Conservation (phyloP, 1,139 yeast genomes). For the Candida mesenterica region DNA sequence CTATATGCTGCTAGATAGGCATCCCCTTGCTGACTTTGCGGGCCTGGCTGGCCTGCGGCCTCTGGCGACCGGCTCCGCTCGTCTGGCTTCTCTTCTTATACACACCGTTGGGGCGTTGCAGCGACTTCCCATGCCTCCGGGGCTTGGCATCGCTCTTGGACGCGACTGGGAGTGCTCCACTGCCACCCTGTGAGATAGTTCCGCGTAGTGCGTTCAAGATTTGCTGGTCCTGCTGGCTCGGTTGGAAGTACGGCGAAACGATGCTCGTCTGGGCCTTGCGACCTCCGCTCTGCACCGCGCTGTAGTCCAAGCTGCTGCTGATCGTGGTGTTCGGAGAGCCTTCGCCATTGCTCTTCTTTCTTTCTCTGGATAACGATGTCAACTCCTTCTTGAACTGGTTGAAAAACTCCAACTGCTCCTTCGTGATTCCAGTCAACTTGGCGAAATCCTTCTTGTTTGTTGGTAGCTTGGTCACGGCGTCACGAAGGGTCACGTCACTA, state of each 20-base stretch:
- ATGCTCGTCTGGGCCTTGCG: not conserved
- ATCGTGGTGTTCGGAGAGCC: slow-evolving; percentile 3
- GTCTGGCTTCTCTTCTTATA: slow-evolving; percentile 1
- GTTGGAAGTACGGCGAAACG: slow-evolving; percentile 13
- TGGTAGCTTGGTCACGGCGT: slow-evolving; percentile 58
- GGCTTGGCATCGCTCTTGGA: slow-evolving; percentile 6
- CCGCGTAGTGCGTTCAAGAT: slow-evolving; percentile 12
- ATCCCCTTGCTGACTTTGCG: not conserved
- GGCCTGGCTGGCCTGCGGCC: no score
- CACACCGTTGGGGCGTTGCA: slow-evolving; percentile 3
- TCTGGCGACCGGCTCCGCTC: not conserved
- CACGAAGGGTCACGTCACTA: slow-evolving; percentile 49
- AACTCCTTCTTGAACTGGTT: slow-evolving; percentile 46
- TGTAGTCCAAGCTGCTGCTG: not conserved
- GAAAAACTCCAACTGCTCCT: slow-evolving; percentile 44
- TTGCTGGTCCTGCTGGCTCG: slow-evolving; percentile 12
- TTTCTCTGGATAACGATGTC: slow-evolving; percentile 34
- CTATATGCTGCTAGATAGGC: not conserved
- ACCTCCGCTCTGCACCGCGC: not conserved
- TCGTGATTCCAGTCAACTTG: slow-evolving; percentile 37
- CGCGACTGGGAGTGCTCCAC: slow-evolving; percentile 8
- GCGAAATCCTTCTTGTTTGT: slow-evolving; percentile 51
- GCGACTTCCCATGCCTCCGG: not conserved
- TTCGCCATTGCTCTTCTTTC: slow-evolving; percentile 17
- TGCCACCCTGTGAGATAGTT: slow-evolving; percentile 9